Conservation (phyloP, 1,284 basidiomycete species). For the Fistulinella cinereoalba region DNA sequence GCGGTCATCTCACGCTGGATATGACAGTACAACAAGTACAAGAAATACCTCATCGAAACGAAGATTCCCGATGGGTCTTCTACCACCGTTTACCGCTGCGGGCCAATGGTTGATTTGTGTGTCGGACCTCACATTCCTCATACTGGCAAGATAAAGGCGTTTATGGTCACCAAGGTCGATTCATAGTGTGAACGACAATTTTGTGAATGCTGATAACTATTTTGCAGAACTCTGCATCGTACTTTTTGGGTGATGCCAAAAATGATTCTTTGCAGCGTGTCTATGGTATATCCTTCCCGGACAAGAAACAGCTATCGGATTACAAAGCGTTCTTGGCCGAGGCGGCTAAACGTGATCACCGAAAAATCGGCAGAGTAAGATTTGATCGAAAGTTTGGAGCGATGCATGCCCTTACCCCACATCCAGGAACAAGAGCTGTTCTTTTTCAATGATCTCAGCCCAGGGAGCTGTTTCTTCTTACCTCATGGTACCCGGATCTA, state of each 20-base stretch:
- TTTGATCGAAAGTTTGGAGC: slow-evolving; percentile 6
- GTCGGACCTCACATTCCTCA: slow-evolving; percentile 97
- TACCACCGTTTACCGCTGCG: slow-evolving; percentile 98
- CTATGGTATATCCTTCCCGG: slow-evolving; percentile 99
- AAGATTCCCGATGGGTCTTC: slow-evolving; percentile 97
- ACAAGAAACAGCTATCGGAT: slow-evolving; percentile 92
- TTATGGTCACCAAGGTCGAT: slow-evolving; percentile 88
- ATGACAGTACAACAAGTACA: slow-evolving; percentile 96
- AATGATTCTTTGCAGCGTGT: slow-evolving; percentile 97
- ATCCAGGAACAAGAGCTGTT: slow-evolving; percentile 91
- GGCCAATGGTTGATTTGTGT: slow-evolving; percentile 98
- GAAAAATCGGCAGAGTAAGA: slow-evolving; percentile 84
- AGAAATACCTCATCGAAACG: slow-evolving; percentile 91
- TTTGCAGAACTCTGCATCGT: slow-evolving; percentile 89
- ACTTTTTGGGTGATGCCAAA: slow-evolving; percentile 93
- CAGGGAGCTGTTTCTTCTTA: slow-evolving; percentile 95
- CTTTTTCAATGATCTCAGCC: slow-evolving; percentile 97
- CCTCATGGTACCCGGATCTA: slow-evolving; percentile 98
- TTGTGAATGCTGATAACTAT: not conserved
- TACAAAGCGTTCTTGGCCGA: slow-evolving; percentile 97
- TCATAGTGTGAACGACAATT: not conserved
- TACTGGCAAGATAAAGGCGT: slow-evolving; percentile 95
- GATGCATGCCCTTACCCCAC: slow-evolving; percentile 8
- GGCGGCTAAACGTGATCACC: slow-evolving; percentile 96
- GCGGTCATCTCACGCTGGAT: slow-evolving; percentile 4